These are phyloP conservation scores for Talaromyces sp. DNA, from an alignment of 2,329 filamentous ascomycete species.

Conservation along the genomic window DNA sequence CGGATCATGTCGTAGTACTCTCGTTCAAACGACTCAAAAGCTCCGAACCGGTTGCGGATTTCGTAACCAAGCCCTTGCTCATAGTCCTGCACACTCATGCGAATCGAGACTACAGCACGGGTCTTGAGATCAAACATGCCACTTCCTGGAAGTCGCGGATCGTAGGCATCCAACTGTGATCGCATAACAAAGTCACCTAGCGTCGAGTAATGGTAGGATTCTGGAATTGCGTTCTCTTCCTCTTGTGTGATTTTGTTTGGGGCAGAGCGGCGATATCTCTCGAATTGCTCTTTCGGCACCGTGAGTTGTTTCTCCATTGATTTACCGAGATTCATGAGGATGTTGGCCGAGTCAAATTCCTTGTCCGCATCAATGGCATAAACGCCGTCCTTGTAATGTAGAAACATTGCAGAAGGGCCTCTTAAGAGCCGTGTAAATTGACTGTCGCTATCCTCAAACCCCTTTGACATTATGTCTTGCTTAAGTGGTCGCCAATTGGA, in stretches of 20 bases:
- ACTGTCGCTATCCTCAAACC: conserved; percentile 60
- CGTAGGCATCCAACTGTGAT: conserved; percentile 89
- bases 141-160: conserved; percentile 79
- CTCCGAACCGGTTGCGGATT: conserved; percentile 70
- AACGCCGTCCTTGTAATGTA: conserved; percentile 76
- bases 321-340: conserved; percentile 88
- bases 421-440: conserved; percentile 72
- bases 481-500: conserved; percentile 79
- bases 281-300: conserved; percentile 75
- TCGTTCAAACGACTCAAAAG: conserved; percentile 88
- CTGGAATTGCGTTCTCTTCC: conserved; percentile 68
- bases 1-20: conserved; percentile 98
- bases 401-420: conserved; percentile 75
- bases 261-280: conserved; percentile 72
- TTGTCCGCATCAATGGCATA: conserved; percentile 98
- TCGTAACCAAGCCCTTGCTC: conserved; percentile 82
- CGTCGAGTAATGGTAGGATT: conserved; percentile 84
- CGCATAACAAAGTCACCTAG: conserved; percentile 88
- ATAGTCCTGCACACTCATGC: conserved; percentile 75
- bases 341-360: conserved; percentile 77
- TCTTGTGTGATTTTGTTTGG: conserved; percentile 65
- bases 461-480: conserved; percentile 62
- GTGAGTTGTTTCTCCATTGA: conserved; percentile 97
- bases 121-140: conserved; percentile 98
- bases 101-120: conserved; percentile 82